Conservation (phyloP, 352 stramenopile genomes). For the Phytophthora colocasiae region DNA sequence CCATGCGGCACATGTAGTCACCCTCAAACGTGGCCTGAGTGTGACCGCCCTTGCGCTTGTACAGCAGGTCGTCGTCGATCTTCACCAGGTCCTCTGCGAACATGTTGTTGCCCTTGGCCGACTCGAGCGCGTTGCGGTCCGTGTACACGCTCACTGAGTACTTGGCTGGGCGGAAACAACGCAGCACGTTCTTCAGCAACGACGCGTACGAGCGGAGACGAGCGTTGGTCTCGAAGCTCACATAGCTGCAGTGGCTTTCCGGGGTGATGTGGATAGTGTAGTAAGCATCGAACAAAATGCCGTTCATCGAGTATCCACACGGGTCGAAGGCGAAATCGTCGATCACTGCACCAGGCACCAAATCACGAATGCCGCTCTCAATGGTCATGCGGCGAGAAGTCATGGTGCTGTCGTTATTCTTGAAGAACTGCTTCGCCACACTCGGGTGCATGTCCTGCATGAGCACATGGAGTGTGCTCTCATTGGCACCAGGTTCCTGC, state of each 20-base stretch:
- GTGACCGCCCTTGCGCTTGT: slow-evolving; percentile 86
- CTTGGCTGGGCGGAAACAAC: slow-evolving; percentile 96
- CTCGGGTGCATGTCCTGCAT: slow-evolving; percentile 90
- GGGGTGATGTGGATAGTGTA: slow-evolving; percentile 99
- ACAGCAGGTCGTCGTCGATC: slow-evolving; percentile 76
- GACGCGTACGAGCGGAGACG: slow-evolving; percentile 86
- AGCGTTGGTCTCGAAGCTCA: slow-evolving; percentile 99
- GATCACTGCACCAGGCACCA: slow-evolving; percentile 95
- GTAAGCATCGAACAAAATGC: slow-evolving; percentile 97
- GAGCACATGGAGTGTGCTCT: slow-evolving; percentile 84
- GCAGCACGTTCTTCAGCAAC: slow-evolving; percentile 98
- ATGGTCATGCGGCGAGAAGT: slow-evolving; percentile 93
- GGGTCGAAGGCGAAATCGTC: slow-evolving; percentile 99
- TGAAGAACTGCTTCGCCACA: slow-evolving; percentile 89
- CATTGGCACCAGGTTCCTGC: slow-evolving; percentile 40
- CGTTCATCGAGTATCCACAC: slow-evolving; percentile 99
- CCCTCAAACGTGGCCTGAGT: slow-evolving; percentile 88
- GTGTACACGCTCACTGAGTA: slow-evolving; percentile 99
- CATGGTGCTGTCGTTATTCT: slow-evolving; percentile 68
- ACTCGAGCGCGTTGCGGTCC: slow-evolving; percentile 78
- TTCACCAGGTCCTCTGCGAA: slow-evolving; percentile 77
- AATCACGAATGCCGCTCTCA: slow-evolving; percentile 94
- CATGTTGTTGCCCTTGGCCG: slow-evolving; percentile 70
- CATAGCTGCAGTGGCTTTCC: slow-evolving; percentile 96
- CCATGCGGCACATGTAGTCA: slow-evolving; percentile 88